Percentiles rank a stretch among this genome's conserved stretches.
Evolutionary conservation across 2,329 filamentous ascomycete genomes (phyloP).

Genomic region (Leptosphaerulina australis): DNA sequence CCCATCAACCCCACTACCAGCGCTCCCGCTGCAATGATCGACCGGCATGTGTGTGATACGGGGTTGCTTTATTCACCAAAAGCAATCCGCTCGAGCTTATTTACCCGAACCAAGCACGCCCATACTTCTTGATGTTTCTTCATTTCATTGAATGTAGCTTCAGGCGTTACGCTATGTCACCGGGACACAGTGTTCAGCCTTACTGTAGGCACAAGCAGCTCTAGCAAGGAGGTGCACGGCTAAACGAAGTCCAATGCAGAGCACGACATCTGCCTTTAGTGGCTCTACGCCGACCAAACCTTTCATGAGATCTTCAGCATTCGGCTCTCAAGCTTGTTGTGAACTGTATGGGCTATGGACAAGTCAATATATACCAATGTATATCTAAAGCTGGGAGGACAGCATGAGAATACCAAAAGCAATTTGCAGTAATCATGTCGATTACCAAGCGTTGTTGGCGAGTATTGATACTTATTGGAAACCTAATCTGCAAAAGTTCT

Average conservation of each 20-base stretch:
- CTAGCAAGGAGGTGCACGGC: neutral
- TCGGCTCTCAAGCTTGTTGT: neutral
- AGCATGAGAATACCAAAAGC: conserved; percentile 7
- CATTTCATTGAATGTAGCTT: neutral
- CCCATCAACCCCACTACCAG: conserved; percentile 4
- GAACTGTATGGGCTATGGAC: neutral
- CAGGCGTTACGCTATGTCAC: neutral
- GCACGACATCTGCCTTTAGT: neutral
- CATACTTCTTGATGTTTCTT: neutral
- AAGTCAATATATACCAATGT: conserved; percentile 8
- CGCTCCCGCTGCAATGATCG: conserved; percentile 10
- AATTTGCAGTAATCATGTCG: conserved; percentile 1
- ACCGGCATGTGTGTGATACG: conserved; percentile 4
- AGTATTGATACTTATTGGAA: neutral
- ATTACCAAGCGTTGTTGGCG: neutral
- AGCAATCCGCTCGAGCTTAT: neutral
- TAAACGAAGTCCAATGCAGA: neutral
- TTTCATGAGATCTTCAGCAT: neutral
- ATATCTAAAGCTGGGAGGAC: too few species aligned
- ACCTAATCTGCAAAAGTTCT: neutral
- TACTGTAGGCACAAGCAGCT: neutral
- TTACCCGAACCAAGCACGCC: neutral
- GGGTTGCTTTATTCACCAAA: neutral
- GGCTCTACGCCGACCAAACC: neutral
- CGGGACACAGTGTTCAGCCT: neutral